Evolutionary conservation across 1,139 yeast species (phyloP), one percentile per base, ranked within the genome.

Genomic region (Lodderomyces orthopsilosis): DNA sequence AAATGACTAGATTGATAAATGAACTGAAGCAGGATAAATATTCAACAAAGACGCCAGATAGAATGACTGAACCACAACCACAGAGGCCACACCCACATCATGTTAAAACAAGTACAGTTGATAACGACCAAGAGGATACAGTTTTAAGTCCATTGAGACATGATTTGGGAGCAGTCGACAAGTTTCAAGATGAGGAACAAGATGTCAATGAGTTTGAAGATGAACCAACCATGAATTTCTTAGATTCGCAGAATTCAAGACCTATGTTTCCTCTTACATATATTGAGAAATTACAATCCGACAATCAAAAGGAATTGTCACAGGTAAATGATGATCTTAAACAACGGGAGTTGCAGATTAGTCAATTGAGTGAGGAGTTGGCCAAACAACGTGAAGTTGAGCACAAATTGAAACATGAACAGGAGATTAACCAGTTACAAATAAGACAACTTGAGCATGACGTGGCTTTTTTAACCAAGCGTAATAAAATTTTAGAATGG

Each of bases 51-150:
- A 73, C 79, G 0, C 78, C 78, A 2, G 64, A 69, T 32, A 59
- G 77, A 37, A 55, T 59, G 15, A 73, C 78, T 0, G 77, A 74
- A 44, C 70, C 77, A 2, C 58, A 66, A 7, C 75, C 78, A 4
- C 55, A 60, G 26, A 65, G 73, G 37, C 77, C 77, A 2, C 57
- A 57, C 3, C 63, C 72, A 4, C 70, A 65, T 45, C 76, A 33
- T 14, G 6, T 34, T 6, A 15, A 35, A 30, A 13, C 41, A 35
- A 33, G 24, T 9, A 26, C 13, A 12, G 36, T 30, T 15, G 34
- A 9, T 13, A 27, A n/a, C 9, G 32, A 27, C 17, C 23, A 21
- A 18, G 37, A 22, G 22, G 27, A 35, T 12, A 13, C 34, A 17
- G 26, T 23, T 5, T 18, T 26, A 21, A 41, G 43, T 36, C 43